Conservation (phyloP, 495 filamentous ascomycete species). For the Beverwykella pulmonaria region DNA sequence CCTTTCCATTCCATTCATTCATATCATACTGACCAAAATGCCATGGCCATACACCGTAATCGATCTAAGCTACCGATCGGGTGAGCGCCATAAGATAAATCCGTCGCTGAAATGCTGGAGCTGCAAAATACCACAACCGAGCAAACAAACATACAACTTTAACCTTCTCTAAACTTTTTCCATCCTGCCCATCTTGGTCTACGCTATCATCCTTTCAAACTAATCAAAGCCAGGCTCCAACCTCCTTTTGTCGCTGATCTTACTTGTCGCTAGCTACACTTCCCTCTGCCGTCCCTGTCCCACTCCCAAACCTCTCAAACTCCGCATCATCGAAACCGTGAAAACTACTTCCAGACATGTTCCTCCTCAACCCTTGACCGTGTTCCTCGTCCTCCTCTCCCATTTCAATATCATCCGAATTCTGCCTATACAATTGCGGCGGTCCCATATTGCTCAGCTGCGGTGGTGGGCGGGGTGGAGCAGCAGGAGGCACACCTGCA, state of each 20-base stretch:
- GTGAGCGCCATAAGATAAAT: too few relatives aligned
- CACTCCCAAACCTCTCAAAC: background rate
- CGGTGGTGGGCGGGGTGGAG: background rate
- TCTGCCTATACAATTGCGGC: background rate
- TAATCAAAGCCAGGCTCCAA: too few relatives aligned
- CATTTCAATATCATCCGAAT: slow-evolving; percentile 21
- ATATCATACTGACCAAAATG: too few relatives aligned
- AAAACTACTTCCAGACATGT: slow-evolving; percentile 17
- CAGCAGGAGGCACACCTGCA: slow-evolving; percentile 38
- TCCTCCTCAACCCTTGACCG: slow-evolving; percentile 5
- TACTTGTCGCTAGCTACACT: slow-evolving; percentile 13
- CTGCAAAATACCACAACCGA: too few relatives aligned
- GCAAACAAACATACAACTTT: too few relatives aligned
- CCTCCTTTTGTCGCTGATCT: too few relatives aligned
- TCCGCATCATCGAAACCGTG: slow-evolving; percentile 30
- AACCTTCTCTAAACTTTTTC: too few relatives aligned
- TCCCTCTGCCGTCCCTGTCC: slow-evolving; percentile 17
- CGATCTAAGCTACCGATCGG: too few relatives aligned
- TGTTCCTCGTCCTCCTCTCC: slow-evolving; percentile 9
- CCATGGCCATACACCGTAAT: too few relatives aligned
- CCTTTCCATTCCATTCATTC: too few relatives aligned
- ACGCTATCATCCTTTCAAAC: background rate
- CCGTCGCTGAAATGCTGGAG: too few relatives aligned
- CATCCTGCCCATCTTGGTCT: too few relatives aligned
- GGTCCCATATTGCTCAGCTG: background rate